Conservation (phyloP, 169 alveolate species). For the Plasmodium relictum region DNA sequence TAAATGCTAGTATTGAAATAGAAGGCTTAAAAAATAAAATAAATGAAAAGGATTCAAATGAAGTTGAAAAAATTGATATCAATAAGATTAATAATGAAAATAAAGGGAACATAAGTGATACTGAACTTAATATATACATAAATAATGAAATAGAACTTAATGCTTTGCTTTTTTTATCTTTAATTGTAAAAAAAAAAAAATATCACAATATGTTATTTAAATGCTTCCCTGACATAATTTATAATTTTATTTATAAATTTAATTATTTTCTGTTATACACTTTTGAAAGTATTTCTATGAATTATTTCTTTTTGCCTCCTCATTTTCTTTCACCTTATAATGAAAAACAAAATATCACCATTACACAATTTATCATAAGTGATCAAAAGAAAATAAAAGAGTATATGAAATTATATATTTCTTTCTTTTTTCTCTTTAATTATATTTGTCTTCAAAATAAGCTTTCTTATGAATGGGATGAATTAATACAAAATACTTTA, state of each 20-base stretch:
- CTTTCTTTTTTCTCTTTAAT: conserved; percentile 56
- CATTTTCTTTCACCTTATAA: conserved; percentile 36
- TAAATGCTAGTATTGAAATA: not conserved
- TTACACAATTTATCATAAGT: not conserved
- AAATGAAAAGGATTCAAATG: not conserved
- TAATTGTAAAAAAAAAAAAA: conserved; percentile 55
- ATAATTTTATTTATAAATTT: conserved; percentile 44
- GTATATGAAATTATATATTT: conserved; percentile 32
- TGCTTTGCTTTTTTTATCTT: conserved; percentile 37
- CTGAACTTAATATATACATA: not conserved
- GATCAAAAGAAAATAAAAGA: conserved; percentile 18
- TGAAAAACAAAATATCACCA: conserved; percentile 1
- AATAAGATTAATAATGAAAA: not conserved
- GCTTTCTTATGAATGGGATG: conserved; percentile 35
- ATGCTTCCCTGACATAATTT: conserved; percentile 7
- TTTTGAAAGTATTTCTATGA: conserved; percentile 18
- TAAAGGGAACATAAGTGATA: not conserved
- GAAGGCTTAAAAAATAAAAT: not conserved
- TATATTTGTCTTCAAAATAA: not conserved
- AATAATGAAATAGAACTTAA: conserved; percentile 32
- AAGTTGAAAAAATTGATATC: not conserved
- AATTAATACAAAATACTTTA: conserved; percentile 21
- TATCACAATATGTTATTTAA: conserved; percentile 44
- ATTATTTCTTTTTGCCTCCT: conserved; percentile 21
- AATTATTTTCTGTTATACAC: conserved; percentile 23